These are phyloP conservation scores for Lasiosphaeria ovina DNA, from an alignment of 495 filamentous ascomycete genomes.

Conservation along the genomic window DNA sequence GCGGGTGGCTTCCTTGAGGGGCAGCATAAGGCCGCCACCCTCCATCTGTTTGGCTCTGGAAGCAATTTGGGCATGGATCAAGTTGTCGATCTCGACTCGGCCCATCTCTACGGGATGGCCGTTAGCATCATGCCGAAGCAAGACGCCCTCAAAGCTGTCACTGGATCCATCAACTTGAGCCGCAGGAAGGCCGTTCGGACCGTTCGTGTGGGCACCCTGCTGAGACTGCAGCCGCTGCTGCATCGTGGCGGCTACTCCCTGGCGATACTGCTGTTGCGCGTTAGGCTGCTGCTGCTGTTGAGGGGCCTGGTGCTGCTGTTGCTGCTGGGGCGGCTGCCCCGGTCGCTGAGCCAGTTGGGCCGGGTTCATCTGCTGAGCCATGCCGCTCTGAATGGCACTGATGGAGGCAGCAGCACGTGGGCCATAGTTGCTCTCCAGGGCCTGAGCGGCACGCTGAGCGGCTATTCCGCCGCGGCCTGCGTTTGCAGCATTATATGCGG, in stretches of 20 bases:
- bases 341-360: slow-evolving; percentile 39
- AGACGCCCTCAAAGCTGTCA: slow-evolving; percentile 49
- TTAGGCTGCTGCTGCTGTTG: slow-evolving; percentile 36
- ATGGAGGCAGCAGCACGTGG: slow-evolving; percentile 67
- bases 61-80: slow-evolving; percentile 65
- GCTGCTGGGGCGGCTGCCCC: slow-evolving; percentile 36
- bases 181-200: slow-evolving; percentile 41
- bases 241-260: slow-evolving; percentile 20
- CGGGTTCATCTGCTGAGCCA: slow-evolving; percentile 25
- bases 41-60: slow-evolving; percentile 68
- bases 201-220: slow-evolving; percentile 33
- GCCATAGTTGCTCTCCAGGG: slow-evolving; percentile 70
- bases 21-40: slow-evolving; percentile 78
- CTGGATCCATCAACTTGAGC: slow-evolving; percentile 52
- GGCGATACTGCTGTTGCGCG: slow-evolving; percentile 38
- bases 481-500: slow-evolving; percentile 16
- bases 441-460: slow-evolving; percentile 64
- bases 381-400: slow-evolving; percentile 45
- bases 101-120: slow-evolving; percentile 46
- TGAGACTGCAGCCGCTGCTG: slow-evolving; percentile 42
- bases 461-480: slow-evolving; percentile 36
- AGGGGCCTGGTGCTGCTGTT: slow-evolving; percentile 25
- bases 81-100: slow-evolving; percentile 55
- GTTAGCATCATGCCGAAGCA: slow-evolving; percentile 42
- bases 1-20: slow-evolving; percentile 49